A percentile compares a stretch with the other conserved stretches of the same genome.
Conservation (phyloP, 2,329 filamentous ascomycete species). For the Canariomyces notabilis region DNA sequence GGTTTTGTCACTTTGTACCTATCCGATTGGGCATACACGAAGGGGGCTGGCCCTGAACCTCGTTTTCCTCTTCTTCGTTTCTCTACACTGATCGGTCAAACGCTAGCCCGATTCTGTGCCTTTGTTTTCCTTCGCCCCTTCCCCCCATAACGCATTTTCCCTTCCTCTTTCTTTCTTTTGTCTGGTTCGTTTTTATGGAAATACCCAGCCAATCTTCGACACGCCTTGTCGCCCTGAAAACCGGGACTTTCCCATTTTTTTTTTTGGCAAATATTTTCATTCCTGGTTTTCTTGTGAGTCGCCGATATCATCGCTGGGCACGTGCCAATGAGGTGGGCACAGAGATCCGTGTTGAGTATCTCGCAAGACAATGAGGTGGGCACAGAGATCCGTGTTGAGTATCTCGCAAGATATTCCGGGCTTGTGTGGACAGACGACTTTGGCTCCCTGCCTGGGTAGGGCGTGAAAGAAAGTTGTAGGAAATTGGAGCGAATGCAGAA, state of each 20-base stretch:
- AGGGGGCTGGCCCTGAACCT: no score
- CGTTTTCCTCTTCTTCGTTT: no score
- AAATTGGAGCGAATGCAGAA: not conserved
- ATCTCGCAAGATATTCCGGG: no score
- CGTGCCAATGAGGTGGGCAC: no score
- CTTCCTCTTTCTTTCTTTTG: constrained; percentile 7
- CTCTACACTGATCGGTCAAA: not conserved
- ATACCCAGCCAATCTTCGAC: constrained; percentile 13
- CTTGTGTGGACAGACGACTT: no score
- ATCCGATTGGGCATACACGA: no score
- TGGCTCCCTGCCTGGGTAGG: not conserved
- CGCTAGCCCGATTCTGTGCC: no score
- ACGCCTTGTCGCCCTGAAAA: not conserved
- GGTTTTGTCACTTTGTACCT: no score
- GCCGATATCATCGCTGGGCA: no score
- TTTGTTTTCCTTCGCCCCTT: not conserved
- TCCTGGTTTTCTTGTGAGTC: constrained; percentile 15
- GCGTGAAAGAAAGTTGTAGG: not conserved
- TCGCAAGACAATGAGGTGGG: no score
- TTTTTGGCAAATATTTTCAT: constrained; percentile 11
- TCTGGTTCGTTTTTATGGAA: constrained; percentile 15
- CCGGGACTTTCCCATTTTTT: not conserved
- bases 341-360: no score
- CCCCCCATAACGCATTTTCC: not conserved
- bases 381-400: no score